Base-by-base conservation (phyloP, 176 grass and related monocot genomes). In the Carex myosuroides region DNA sequence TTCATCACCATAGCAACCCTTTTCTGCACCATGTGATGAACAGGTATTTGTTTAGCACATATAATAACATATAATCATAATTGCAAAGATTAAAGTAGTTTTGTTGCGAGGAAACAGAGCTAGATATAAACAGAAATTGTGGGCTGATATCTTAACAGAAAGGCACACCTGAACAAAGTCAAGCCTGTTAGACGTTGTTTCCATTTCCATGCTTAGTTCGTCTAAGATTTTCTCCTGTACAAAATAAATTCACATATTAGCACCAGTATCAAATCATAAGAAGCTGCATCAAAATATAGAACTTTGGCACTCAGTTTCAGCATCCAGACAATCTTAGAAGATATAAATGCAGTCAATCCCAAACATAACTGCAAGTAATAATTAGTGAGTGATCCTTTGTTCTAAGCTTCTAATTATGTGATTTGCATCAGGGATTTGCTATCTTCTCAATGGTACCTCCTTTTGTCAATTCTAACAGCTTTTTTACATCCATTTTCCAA, bases 1-100 rank as follows among this genome's bases (percentile, higher is more conserved):
- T 95, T 95, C 86, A 98, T 90, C 33, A 98, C 91, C 95, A 95
- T 95, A 26, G 95, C 91, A 78, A 98, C 95, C 85, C 91, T 93
- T 92, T 93, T 95, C 93, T 98, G 91, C 63, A 56, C 13, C 58
- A 56, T 22, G 82, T 22, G 79, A 22, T 14, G 55, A 73, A 85
- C 54, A 29, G 35, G 59, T 0, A 44, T 46, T 22, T 48, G 48
- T 82, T 52, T 52, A 82, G 12, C 44, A 75, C 12, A 29, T 3
- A 82, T 21, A 46, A 81, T 58, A 80, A 59, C 35, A 60, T 57
- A 35, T 2, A 63, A 64, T 11, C 20, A 26, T 11, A 53, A 74
- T 78, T 14, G 13, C 73, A 78, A 78, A 75, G 71, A 22, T 29
- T 1, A 75, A 54, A 75, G 2, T 54, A 54, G 33, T 35, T 71